Percentiles rank a stretch among this genome's conserved stretches.
Evolutionary conservation across 495 filamentous ascomycete genomes (phyloP).

Genomic region (Hypoxylon subgilvum): DNA sequence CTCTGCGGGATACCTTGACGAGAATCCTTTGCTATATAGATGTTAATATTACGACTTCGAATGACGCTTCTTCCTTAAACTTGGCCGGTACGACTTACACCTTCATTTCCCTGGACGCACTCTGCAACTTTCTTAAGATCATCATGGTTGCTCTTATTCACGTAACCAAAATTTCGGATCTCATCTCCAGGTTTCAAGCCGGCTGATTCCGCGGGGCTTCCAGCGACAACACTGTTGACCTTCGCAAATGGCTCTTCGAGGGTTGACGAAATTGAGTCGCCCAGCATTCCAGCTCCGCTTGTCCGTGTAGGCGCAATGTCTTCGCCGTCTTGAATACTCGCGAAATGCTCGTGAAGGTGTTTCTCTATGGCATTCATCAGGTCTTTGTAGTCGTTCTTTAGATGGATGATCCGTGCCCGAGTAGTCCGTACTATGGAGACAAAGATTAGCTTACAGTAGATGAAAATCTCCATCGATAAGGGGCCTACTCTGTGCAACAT

Average conservation of each 20-base stretch:
- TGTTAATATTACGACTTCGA: slow-evolving; percentile 1
- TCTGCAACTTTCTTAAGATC: slow-evolving; percentile 82
- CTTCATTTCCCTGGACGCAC: slow-evolving; percentile 84
- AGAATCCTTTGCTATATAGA: slow-evolving; percentile 64
- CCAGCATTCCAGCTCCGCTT: slow-evolving; percentile 37
- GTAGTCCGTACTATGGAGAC: slow-evolving; percentile 78
- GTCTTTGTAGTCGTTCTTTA: slow-evolving; percentile 91
- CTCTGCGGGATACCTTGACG: slow-evolving; percentile 70
- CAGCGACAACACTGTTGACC: slow-evolving; percentile 79
- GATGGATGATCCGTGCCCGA: slow-evolving; percentile 82
- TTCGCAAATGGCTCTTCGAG: slow-evolving; percentile 82
- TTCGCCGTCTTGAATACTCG: slow-evolving; percentile 51
- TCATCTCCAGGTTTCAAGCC: slow-evolving; percentile 84
- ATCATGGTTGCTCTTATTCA: slow-evolving; percentile 83
- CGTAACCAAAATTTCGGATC: slow-evolving; percentile 81
- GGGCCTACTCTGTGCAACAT: slow-evolving; percentile 86
- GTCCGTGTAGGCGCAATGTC: slow-evolving; percentile 27
- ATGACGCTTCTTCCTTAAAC: not conserved
- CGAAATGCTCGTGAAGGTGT: slow-evolving; percentile 80
- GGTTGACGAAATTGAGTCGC: slow-evolving; percentile 46
- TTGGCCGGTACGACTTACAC: slow-evolving; percentile 63
- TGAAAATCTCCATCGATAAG: not conserved
- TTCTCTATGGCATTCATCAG: slow-evolving; percentile 83
- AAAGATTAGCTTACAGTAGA: slow-evolving; percentile 27
- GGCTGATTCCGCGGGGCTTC: slow-evolving; percentile 82